phyloP scores from a whole-genome alignment of 2,329 filamentous ascomycete species.

The Sporothrix curviconia region DNA sequence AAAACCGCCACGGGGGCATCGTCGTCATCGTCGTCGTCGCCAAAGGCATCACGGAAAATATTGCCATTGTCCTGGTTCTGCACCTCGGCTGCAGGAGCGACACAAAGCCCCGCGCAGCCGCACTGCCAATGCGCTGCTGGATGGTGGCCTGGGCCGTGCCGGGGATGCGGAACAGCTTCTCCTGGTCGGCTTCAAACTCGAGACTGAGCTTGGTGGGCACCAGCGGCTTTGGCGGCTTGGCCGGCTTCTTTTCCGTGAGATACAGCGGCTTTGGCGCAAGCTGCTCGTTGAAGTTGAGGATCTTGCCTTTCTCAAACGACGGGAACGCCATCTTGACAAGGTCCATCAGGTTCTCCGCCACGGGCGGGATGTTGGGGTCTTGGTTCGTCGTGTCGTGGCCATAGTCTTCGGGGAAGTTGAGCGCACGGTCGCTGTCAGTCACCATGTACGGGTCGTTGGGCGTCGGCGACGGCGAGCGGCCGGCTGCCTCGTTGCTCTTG shows the following conservation, averaged over 20 bases:
- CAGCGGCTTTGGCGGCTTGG: slow-evolving; percentile 73
- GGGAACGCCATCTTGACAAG: slow-evolving; percentile 76
- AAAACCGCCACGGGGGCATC: slow-evolving; percentile 63
- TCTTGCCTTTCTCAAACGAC: slow-evolving; percentile 65
- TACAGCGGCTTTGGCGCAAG: slow-evolving; percentile 74
- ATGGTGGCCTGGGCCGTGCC: slow-evolving; percentile 49
- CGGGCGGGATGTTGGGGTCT: slow-evolving; percentile 58
- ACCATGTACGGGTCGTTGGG: slow-evolving; percentile 24
- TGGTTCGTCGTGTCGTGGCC: slow-evolving; percentile 47
- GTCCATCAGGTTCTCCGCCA: slow-evolving; percentile 67
- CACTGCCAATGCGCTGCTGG: slow-evolving; percentile 50
- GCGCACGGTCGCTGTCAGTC: slow-evolving; percentile 26
- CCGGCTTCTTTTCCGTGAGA: slow-evolving; percentile 70
- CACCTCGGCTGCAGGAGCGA: slow-evolving; percentile 34
- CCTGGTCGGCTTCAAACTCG: slow-evolving; percentile 79
- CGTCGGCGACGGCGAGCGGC: slow-evolving; percentile 27
- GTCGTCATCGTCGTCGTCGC: slow-evolving; percentile 42
- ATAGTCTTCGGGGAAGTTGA: slow-evolving; percentile 41
- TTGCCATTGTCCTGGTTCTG: slow-evolving; percentile 39
- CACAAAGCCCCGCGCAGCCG: slow-evolving; percentile 43
- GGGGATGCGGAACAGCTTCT: slow-evolving; percentile 74
- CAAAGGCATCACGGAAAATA: slow-evolving; percentile 28
- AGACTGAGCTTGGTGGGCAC: slow-evolving; percentile 82
- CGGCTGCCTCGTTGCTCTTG: slow-evolving; percentile 21
- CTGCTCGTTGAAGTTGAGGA: slow-evolving; percentile 74